Base-by-base conservation (phyloP, 164 flowering plant genomes). In the Paratinospora sagittata region DNA sequence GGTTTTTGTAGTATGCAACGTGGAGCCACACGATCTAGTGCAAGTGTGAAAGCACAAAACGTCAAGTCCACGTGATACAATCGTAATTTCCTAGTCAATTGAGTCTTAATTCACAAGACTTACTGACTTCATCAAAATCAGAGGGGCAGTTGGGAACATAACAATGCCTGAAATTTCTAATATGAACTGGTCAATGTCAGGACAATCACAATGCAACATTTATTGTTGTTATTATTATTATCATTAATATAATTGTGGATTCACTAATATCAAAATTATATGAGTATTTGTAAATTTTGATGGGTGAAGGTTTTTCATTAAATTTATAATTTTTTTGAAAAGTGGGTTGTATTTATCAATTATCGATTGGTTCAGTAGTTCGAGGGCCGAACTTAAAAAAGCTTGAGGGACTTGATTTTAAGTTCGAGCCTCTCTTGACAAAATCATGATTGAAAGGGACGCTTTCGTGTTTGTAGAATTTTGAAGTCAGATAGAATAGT, bases 61-160 rank as follows among this genome's bases (percentile, higher is more conserved):
- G 61, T 55, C 61, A 55, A 55, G 61, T 55, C 61, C 61, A 55
- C 61, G 61, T 55, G 61, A 16, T 23, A n/a, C 61, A 55, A 21
- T 55, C 1, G 24, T n/a, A 55, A 55, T 55, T 55, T 52, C 21
- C 5, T 16, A 52, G 5, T 52, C n/a, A 52, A 16, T 52, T 19
- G 0, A 52, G 58, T 52, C 58, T 52, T 52, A 52, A 52, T 52
- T 52, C 21, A 10, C 16, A 52, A 52, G 58, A 14, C 58, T 16
- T 16, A 6, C 19, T 52, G 58, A 52, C 58, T 52, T 55, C 61
- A 55, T 21, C 61, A 55, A 52, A 52, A 16, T n/a, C 17, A 17
- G 4, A 49, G 23, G 21, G 23, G 57, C 45, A 41, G 45, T 41
- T 49, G 57, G 8, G 8, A n/a, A 52, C 60, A 52, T 14, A 30